phyloP scores from a whole-genome alignment of 192 early-diverging fungal species.

The Gigaspora rosea region DNA sequence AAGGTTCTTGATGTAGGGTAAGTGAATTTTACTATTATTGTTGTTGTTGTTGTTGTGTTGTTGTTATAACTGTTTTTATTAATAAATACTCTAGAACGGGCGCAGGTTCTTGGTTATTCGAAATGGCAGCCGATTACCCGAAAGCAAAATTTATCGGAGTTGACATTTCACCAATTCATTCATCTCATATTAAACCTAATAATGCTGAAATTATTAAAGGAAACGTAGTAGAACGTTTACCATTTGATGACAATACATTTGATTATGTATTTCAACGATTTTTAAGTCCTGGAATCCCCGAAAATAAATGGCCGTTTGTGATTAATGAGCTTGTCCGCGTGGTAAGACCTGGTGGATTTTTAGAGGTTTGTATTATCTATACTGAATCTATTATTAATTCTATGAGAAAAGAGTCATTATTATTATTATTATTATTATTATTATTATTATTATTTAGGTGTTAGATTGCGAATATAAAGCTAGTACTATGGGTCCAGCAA shows the following conservation, averaged over 20 bases:
- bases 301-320: neutral
- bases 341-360: constrained; percentile 41
- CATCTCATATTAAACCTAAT: neutral
- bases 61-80: too few relatives aligned
- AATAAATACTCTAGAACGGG: neutral
- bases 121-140: constrained; percentile 19
- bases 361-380: constrained; percentile 20
- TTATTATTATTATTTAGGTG: too few relatives aligned
- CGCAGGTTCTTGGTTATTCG: neutral
- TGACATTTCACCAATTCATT: neutral
- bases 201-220: constrained; percentile 35
- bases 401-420: too few relatives aligned
- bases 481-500: too few relatives aligned
- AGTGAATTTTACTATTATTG: too few relatives aligned
- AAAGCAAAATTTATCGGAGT: neutral
- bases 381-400: too few relatives aligned
- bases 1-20: constrained; percentile 7
- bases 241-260: constrained; percentile 47
- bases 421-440: too few relatives aligned
- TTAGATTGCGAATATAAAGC: too few relatives aligned
- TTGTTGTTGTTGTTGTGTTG: too few relatives aligned
- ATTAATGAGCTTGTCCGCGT: constrained; percentile 39
- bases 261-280: constrained; percentile 41
- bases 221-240: constrained; percentile 41
- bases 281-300: neutral